Base-by-base conservation (phyloP, 257 asterid species). In the Gentiana straminea region DNA sequence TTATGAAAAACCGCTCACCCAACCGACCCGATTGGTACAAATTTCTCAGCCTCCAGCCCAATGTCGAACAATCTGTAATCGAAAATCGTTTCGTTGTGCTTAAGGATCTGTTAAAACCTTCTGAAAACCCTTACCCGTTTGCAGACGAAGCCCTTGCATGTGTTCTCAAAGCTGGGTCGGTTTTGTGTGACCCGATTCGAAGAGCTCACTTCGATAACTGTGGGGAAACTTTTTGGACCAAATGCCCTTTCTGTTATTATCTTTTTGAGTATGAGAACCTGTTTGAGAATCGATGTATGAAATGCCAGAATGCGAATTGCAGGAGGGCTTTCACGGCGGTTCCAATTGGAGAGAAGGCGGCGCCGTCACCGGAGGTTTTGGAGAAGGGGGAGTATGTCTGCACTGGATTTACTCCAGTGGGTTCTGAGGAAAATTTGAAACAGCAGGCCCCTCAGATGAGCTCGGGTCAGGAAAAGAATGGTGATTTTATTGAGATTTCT, bases 231-330 rank as follows among this genome's bases (percentile, higher is more conserved):
- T 85, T 83, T 61, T 83, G 94, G 94, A 81, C 94, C 2, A 57
- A 71, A 54, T 86, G 94, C 66, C 85, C 94, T 33, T 79, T 79
- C 52, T 86, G 94, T 68, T 75, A 72, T 44, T 67, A 64, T 57
- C 70, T 75, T 11, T 81, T 77, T 44, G 86, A 86, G 71, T 79
- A 73, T 46, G 76, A 54, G 7, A 69, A 49, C 24, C 65, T 48
- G 65, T 83, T 58, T 45, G 67, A 63, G 67, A 75, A 70, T 5
- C 77, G 89, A 58, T 63, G 64, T 45, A 5, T 86, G 76, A 77
- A 73, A 75, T 86, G 93, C 64, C 64, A 60, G 64, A 86, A 86
- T 52, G 74, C 6, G 51, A 65, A 52, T 3, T 86, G 94, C 62
- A 54, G 67, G 10, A 68, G 75, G 59, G 79, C 67, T 64, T 60